Evolutionary conservation across 2,329 filamentous ascomycete genomes (phyloP).

Genomic region (Hypoxylon sp.): DNA sequence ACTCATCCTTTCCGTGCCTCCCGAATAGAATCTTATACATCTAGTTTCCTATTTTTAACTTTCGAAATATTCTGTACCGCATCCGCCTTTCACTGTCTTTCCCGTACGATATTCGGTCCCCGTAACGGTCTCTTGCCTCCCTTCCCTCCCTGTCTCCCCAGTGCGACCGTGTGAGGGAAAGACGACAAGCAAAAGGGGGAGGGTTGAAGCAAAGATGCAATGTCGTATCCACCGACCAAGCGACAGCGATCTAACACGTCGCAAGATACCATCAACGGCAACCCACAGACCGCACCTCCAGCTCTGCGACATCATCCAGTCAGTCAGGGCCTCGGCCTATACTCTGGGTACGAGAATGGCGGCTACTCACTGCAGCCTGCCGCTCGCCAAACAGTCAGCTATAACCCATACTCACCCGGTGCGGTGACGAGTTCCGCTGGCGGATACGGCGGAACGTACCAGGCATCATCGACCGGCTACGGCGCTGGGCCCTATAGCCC

Average conservation of each 20-base stretch:
- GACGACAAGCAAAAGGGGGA: slow-evolving; percentile 14
- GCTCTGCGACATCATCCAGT: slow-evolving; percentile 52
- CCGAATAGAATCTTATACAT: not conserved
- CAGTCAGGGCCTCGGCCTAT: slow-evolving; percentile 41
- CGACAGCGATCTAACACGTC: slow-evolving; percentile 55
- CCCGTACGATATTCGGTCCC: not conserved
- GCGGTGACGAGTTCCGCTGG: slow-evolving; percentile 51
- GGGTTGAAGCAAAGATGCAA: slow-evolving; percentile 47
- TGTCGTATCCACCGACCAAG: slow-evolving; percentile 55
- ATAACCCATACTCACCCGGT: slow-evolving; percentile 50
- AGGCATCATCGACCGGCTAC: slow-evolving; percentile 44
- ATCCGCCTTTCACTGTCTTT: not conserved
- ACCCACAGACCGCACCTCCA: slow-evolving; percentile 54
- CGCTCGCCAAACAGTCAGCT: slow-evolving; percentile 47
- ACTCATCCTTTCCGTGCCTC: not conserved
- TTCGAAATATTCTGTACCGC: slow-evolving; percentile 10
- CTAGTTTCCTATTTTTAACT: slow-evolving; percentile 2
- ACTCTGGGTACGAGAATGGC: slow-evolving; percentile 49
- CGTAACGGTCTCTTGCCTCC: slow-evolving; percentile 17
- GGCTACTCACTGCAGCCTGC: slow-evolving; percentile 47
- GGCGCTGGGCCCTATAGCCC: slow-evolving; percentile 49
- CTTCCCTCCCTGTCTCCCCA: slow-evolving; percentile 16
- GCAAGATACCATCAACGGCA: slow-evolving; percentile 53
- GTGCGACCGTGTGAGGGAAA: slow-evolving; percentile 35
- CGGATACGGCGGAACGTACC: slow-evolving; percentile 52